Evolutionary conservation across 805 yeast genomes (phyloP), one percentile per base, ranked within the genome.

Genomic region (Yamadazyma tumulicola): DNA sequence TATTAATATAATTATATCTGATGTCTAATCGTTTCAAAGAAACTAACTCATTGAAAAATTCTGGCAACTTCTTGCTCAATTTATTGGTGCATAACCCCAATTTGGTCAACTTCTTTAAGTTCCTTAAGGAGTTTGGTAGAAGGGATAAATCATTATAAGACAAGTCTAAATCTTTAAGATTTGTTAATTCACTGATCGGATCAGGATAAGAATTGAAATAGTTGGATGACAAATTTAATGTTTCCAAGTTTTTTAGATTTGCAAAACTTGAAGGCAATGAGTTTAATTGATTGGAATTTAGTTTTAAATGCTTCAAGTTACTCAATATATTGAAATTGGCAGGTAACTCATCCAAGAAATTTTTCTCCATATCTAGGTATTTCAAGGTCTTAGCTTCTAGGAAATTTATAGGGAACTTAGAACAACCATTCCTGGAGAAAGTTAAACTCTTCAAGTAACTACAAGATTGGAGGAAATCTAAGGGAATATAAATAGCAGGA

Each of bases 401-500:
- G 28, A 89, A 72, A 44, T 85, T 81, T 11, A 68, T 54, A 2
- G 97, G 97, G 52, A 89, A 83, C 31, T 67, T 72, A 6, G 82
- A 76, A 16, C 85, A 77, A 37, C 93, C 81, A 46, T 84, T 83
- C 42, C 79, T 71, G 1, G 85, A 77, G 65, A 80, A 85, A 37
- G 78, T 72, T 42, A 88, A 67, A 34, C 75, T 74, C 18, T 74
- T 70, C 49, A 88, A 66, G 49, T 85, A 85, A 26, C 77, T 73
- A 45, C 95, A 85, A 16, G 82, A 75, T 53, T 87, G 95, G 49
- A 89, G 79, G 54, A 89, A 89, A 52, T 88, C 96, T 36, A 77
- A 62, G 0, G 97, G 95, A 21, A 89, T 65, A 39, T 79, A 77
- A 34, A 91, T 81, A 12, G 94, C 83, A 4, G 96, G 95, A 54